Evolutionary conservation across 805 yeast genomes (phyloP), one percentile per base, ranked within the genome.

Genomic region (Pichia membranifaciens): DNA sequence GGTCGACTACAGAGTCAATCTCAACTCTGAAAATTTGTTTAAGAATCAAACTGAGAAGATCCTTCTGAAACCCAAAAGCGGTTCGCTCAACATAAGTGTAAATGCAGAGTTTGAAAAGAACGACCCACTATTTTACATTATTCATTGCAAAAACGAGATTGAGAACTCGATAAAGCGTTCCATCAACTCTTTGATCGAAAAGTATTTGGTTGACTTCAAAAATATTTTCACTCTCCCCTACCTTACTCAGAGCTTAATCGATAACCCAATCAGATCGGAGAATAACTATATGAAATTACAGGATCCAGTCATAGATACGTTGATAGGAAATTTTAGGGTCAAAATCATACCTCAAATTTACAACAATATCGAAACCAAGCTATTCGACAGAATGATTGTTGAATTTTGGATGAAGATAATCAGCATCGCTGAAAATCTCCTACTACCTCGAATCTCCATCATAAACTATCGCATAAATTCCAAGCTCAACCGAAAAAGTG

Each of bases 371-470:
- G 67, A 64, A 46, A 61, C 65, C 3, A 58, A 57, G 20, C 52
- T 62, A 23, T 64, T 64, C 45, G 62, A 60, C 49, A 54, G 55
- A 10, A 56, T 64, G 28, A 48, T 60, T 10, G 45, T 51, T 7
- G 83, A 82, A 44, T 78, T 91, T 0, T 91, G 98, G 98, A 67
- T 69, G n/a, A 80, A 79, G 12, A 79, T 88, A 2, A 69, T 91
- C 7, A 65, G 70, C 2, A 72, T 81, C 21, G 84, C 91, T 1
- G 96, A 88, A 57, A 74, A 72, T 34, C 67, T 91, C 16, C 61
- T 89, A 4, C 65, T 91, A 5, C 98, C 98, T 0, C 79, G 86
- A 18, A 46, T 54, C 10, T 49, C 57, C 15, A 31, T 48, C n/a
- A 17, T 54, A 4, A 38, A 51, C 17, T 39, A 41, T 15, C 31